Conservation (phyloP, 805 yeast genomes). For the Metschnikowia drakensbergensis region DNA sequence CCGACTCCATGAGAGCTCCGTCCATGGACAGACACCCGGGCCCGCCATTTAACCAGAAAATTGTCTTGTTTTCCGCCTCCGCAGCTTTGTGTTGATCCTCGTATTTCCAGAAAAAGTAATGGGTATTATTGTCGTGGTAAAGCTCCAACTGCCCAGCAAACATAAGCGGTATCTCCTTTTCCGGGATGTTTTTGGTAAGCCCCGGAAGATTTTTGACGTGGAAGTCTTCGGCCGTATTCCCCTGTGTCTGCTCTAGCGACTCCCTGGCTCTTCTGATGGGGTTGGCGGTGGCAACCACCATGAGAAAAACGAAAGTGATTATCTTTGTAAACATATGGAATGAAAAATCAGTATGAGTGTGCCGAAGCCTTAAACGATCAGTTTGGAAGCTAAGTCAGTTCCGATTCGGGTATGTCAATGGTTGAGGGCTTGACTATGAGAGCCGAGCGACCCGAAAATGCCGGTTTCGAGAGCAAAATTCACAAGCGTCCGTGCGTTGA, state of each 20-base stretch:
- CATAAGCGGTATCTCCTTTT: conserved; percentile 47
- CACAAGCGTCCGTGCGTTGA: not conserved
- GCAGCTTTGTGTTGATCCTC: conserved; percentile 29
- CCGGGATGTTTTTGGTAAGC: conserved; percentile 27
- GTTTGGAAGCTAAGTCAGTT: not conserved
- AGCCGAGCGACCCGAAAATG: not conserved
- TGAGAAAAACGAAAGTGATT: not conserved
- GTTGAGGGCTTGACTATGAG: not conserved
- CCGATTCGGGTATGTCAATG: not conserved
- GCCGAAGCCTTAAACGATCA: too few species aligned
- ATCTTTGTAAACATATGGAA: not conserved
- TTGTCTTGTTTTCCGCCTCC: conserved; percentile 42
- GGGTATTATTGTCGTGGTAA: conserved; percentile 48
- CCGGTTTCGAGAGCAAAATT: not conserved
- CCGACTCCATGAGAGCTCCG: conserved; percentile 89
- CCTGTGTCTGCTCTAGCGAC: conserved; percentile 6
- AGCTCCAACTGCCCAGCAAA: conserved; percentile 65
- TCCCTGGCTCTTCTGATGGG: conserved; percentile 15
- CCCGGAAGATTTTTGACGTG: conserved; percentile 39
- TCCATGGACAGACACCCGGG: conserved; percentile 99
- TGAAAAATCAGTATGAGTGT: not conserved
- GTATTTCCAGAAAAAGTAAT: conserved; percentile 78
- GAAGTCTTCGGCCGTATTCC: conserved; percentile 12
- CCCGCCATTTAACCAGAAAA: conserved; percentile 95
- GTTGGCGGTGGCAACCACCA: conserved; percentile 10